Evolutionary conservation across 257 asterid species (phyloP), one percentile per base, ranked within the genome.

Genomic region (Solanum dulcamara): DNA sequence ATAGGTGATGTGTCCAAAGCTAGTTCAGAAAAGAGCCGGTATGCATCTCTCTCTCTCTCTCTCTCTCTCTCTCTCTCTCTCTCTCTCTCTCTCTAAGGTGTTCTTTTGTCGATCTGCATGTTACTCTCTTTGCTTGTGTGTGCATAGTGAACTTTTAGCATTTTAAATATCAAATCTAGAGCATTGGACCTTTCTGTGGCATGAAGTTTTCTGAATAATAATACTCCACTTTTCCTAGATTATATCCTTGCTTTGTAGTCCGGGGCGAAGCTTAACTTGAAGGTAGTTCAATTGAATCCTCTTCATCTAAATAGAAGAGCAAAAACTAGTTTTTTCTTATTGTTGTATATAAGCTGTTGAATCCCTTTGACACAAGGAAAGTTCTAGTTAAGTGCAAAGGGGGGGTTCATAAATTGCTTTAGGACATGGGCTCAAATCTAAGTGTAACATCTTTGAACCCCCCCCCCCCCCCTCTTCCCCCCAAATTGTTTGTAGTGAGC

Each of bases 21-120:
- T 86, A 97, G 99, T 74, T 79, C 95, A 48, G 96, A 92, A 84
- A 97, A 97, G 87, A 94, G 96, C 99, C 94, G 97, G 99, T 97
- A 44, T n/a, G 24, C 87, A 60, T 86, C 88, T 86, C 28, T 84
- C 70, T 44, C 84, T 70, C 86, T 33, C 62, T 32, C 32, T 71
- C 72, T 81, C 12, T 38, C 64, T 22, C 88, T 86, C 28, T 84
- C 70, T 44, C 84, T 86, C 88, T 86, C 28, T 84, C 70, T 44
- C 84, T 70, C 86, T 33, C 62, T 32, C 32, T 71, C 72, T 81
- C 12, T 38, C 64, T 22, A 9, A 77, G 44, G 15, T 42, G 26
- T 55, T 44, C n/a, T 46, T 44, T 5, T 28, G 44, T 48, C 64
- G 10, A 79, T 79, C 62, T 79, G 18, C 64, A 79, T 79, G 42